phyloP scores from a whole-genome alignment of 768 basidiomycete species.

The Epithele typhae region DNA sequence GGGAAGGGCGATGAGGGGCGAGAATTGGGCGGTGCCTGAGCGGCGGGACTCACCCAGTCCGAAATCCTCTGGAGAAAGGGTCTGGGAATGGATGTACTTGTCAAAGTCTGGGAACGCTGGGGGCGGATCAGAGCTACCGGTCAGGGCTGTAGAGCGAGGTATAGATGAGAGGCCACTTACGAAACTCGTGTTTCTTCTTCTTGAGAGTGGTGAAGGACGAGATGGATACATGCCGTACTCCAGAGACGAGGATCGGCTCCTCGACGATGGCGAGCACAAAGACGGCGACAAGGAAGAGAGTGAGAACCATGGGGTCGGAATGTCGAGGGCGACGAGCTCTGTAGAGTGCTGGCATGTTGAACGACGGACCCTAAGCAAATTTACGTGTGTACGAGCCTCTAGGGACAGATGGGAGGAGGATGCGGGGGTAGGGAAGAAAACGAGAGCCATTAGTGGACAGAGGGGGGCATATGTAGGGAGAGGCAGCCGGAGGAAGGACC shows the following conservation, averaged over 20 bases:
- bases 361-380: too few relatives aligned
- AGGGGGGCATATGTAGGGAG: not conserved
- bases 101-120: conserved; percentile 54
- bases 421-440: not conserved
- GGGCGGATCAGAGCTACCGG: not conserved
- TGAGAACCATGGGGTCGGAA: conserved; percentile 29
- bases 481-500: too few relatives aligned
- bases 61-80: conserved; percentile 45
- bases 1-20: not conserved
- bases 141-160: too few relatives aligned
- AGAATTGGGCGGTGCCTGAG: not conserved
- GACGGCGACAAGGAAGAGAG: conserved; percentile 40
- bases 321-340: conserved; percentile 6
- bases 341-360: too few relatives aligned
- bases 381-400: too few relatives aligned
- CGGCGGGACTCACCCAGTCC: conserved; percentile 42
- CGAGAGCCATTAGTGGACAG: not conserved
- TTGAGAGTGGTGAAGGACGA: conserved; percentile 2
- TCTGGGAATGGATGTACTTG: conserved; percentile 38
- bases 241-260: conserved; percentile 16
- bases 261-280: conserved; percentile 31
- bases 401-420: not conserved
- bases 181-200: conserved; percentile 14
- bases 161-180: conserved; percentile 3
- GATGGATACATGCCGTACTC: conserved; percentile 11